Conservation (phyloP, 1,284 basidiomycete species). For the Cutaneotrichosporon cutaneum region DNA sequence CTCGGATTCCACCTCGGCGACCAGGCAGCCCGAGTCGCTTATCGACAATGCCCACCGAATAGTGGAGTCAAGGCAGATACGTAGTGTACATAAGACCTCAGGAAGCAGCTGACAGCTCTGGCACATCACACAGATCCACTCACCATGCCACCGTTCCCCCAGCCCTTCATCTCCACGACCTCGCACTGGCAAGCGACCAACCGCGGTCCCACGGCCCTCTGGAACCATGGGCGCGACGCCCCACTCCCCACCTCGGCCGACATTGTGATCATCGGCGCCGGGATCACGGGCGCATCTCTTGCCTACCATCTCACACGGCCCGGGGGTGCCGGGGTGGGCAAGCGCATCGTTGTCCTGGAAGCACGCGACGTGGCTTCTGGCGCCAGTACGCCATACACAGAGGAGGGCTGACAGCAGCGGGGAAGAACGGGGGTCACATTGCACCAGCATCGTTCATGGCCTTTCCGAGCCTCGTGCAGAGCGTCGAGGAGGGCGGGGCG, state of each 20-base stretch:
- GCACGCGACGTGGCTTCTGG: slow-evolving; percentile 45
- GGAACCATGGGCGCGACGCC: slow-evolving; percentile 29
- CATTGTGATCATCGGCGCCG: slow-evolving; percentile 33
- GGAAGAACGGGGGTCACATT: slow-evolving; percentile 46
- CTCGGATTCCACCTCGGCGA: no score
- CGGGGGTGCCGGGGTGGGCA: slow-evolving; percentile 27
- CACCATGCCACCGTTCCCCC: slow-evolving; percentile 10
- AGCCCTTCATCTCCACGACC: slow-evolving; percentile 9
- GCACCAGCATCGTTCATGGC: slow-evolving; percentile 33
- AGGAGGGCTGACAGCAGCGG: slow-evolving; percentile 12
- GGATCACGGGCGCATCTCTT: slow-evolving; percentile 29
- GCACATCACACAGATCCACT: no score
- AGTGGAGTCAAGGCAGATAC: no score
- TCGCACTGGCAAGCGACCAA: slow-evolving; percentile 25
- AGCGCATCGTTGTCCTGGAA: slow-evolving; percentile 36
- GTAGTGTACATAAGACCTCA: no score
- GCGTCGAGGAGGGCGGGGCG: slow-evolving; percentile 33
- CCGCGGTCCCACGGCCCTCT: slow-evolving; percentile 28
- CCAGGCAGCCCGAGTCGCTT: no score
- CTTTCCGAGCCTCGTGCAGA: slow-evolving; percentile 23
- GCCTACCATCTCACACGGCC: slow-evolving; percentile 38
- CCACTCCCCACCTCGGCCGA: slow-evolving; percentile 27
- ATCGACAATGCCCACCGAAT: no score
- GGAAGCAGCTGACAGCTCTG: background rate
- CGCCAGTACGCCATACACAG: slow-evolving; percentile 32